Evolutionary conservation across 371 early-diverging fungal species (phyloP), one percentile per base, ranked within the genome.

Genomic region (Choanephora cucurbitarum): DNA sequence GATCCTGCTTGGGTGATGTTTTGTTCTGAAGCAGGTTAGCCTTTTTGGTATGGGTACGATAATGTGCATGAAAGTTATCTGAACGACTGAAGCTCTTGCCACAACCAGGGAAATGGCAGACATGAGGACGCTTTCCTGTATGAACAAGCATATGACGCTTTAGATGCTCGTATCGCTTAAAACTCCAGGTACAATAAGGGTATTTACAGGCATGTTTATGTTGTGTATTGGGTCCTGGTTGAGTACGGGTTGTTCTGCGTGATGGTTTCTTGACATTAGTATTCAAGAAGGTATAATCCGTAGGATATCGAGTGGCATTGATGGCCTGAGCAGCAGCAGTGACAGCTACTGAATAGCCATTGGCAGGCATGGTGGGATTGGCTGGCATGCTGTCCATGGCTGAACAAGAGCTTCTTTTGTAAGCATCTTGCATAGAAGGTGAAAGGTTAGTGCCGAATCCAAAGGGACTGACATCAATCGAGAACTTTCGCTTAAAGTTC

Each of bases 41-140:
- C 31, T 77, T 77, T 43, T 72, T 79, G 21, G 64, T 75, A 41
- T 84, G 85, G 6, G 85, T 82, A 23, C 82, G 69, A 34, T 76
- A 70, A 55, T 84, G 85, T 17, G 85, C 82, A 49, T 81, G 78
- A 49, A 81, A 84, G 62, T 91, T 89, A 59, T 91, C 91, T 8
- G 88, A 88, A 24, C 91, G 82, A 52, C 89, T 84, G 55, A 91
- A 91, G 5, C 81, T 73, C 60, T 87, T 87, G 19, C 82, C 79
- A 58, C 91, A 91, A 8, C 81, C 82, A 31, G 75, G 75, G 28
- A 79, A 79, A 42, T 75, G 79, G 55, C 91, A 91, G n/a, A 80
- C 77, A 69, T 82, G 87, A 31, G 91, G 82, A 18, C 83, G 69
- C 53, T 83, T 83, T 21, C 82, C 83, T 9, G 85, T 81, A 34